Evolutionary conservation across 768 basidiomycete species (phyloP).

Genomic region (Mrakia gelida): DNA sequence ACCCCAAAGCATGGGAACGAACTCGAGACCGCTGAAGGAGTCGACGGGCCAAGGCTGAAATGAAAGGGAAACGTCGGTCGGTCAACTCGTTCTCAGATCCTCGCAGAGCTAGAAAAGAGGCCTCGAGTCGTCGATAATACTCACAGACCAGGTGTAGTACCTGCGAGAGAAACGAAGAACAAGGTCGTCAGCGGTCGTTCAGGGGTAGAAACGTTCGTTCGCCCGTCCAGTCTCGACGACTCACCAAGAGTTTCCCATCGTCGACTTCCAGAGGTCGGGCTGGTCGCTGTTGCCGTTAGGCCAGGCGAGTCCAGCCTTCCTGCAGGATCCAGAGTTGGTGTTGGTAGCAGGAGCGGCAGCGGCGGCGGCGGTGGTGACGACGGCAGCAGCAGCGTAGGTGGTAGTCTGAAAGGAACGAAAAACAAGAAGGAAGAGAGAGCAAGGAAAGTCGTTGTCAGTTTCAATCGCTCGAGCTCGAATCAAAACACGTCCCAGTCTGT

Average conservation of each 20-base stretch:
- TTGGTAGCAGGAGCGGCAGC: neutral
- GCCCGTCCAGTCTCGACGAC: neutral
- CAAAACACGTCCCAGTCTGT: neutral
- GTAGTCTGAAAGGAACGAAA: neutral
- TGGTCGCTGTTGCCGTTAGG: slow-evolving; percentile 29
- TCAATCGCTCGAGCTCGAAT: neutral
- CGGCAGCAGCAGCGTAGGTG: slow-evolving; percentile 11
- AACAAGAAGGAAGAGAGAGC: neutral
- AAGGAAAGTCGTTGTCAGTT: neutral
- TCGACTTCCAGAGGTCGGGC: slow-evolving; percentile 14
- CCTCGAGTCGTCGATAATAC: neutral
- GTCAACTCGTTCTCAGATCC: neutral
- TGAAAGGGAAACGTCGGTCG: neutral
- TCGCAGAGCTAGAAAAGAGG: neutral
- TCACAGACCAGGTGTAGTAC: slow-evolving; percentile 33
- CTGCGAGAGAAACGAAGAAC: neutral
- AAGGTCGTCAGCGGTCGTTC: neutral
- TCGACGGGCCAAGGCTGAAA: slow-evolving; percentile 28
- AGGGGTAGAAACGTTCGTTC: neutral
- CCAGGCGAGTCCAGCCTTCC: slow-evolving; percentile 32
- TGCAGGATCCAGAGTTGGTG: slow-evolving; percentile 5
- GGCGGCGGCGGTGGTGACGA: slow-evolving; percentile 1
- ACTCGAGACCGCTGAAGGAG: slow-evolving; percentile 16
- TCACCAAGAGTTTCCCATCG: slow-evolving; percentile 31
- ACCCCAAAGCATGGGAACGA: slow-evolving; percentile 32